Percentiles rank a stretch among this genome's conserved stretches.
Evolutionary conservation across 2,329 filamentous ascomycete genomes (phyloP).

Genomic region (Diaporthe velutina): DNA sequence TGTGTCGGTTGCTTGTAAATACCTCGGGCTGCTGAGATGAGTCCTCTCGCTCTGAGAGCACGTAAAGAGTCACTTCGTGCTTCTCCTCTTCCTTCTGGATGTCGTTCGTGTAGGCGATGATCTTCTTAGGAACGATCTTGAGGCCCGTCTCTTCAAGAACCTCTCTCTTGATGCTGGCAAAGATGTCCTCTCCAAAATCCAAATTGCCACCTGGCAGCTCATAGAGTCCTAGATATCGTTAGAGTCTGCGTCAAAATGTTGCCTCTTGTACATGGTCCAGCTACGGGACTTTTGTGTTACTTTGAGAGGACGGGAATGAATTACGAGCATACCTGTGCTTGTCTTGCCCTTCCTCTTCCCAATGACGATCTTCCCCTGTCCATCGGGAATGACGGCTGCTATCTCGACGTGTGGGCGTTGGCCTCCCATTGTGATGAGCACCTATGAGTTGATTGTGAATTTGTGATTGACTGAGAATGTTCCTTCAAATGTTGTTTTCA

Average conservation of each 20-base stretch:
- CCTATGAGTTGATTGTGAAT: not conserved
- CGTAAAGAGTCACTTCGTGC: constrained; percentile 83
- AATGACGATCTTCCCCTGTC: constrained; percentile 54
- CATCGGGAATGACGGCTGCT: constrained; percentile 55
- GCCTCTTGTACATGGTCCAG: not conserved
- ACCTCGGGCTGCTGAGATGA: constrained; percentile 67
- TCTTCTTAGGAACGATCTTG: constrained; percentile 61
- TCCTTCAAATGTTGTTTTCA: too few species aligned
- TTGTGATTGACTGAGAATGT: too few species aligned
- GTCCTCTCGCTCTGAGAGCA: constrained; percentile 65
- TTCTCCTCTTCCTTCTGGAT: constrained; percentile 69
- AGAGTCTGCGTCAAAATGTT: not conserved
- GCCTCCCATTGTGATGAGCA: not conserved
- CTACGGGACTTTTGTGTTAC: too few species aligned
- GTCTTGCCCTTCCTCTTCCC: constrained; percentile 60
- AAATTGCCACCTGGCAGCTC: constrained; percentile 82
- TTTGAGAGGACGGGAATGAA: too few species aligned
- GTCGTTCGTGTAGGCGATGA: constrained; percentile 76
- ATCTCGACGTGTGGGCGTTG: constrained; percentile 57
- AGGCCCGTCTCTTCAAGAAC: constrained; percentile 79
- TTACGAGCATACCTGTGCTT: constrained; percentile 53
- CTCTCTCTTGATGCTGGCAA: constrained; percentile 75
- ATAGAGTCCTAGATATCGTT: constrained; percentile 53
- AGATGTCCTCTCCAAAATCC: constrained; percentile 74
- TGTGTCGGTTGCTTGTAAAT: constrained; percentile 45